Conservation (phyloP, 768 basidiomycete species). For the Ramaria sp. region DNA sequence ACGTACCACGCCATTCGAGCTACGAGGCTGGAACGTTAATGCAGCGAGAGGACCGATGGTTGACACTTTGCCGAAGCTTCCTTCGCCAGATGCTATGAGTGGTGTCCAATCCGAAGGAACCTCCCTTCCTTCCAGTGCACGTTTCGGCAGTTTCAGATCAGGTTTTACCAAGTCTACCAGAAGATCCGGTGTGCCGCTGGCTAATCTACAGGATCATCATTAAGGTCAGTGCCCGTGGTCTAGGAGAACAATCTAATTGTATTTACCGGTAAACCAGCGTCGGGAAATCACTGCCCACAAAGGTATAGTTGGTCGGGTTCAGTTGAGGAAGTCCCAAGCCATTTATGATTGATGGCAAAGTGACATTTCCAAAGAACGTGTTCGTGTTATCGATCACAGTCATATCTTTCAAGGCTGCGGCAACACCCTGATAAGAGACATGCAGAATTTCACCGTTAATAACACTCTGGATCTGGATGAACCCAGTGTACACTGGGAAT, state of each 20-base stretch:
- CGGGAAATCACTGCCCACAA: slow-evolving; percentile 31
- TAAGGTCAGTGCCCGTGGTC: background rate
- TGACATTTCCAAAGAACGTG: slow-evolving; percentile 32
- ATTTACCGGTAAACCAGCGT: slow-evolving; percentile 29
- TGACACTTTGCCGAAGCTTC: too few species aligned
- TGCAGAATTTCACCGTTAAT: slow-evolving; percentile 23
- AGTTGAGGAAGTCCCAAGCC: slow-evolving; percentile 30
- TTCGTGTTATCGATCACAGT: slow-evolving; percentile 43
- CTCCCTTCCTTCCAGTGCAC: slow-evolving; percentile 1
- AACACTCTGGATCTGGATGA: slow-evolving; percentile 26
- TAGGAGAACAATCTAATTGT: background rate
- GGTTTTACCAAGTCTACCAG: slow-evolving; percentile 38
- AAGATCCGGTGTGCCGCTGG: slow-evolving; percentile 39
- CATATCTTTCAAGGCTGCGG: slow-evolving; percentile 33
- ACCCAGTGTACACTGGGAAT: slow-evolving; percentile 52
- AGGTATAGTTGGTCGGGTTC: slow-evolving; percentile 35
- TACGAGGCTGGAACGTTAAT: background rate
- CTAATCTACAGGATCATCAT: slow-evolving; percentile 21
- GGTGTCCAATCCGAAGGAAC: slow-evolving; percentile 14
- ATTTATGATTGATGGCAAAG: slow-evolving; percentile 33
- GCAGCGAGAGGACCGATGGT: slow-evolving; percentile 11
- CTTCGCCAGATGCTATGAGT: slow-evolving; percentile 13
- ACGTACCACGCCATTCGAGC: too few species aligned
- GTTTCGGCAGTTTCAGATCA: slow-evolving; percentile 27
- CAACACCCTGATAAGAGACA: slow-evolving; percentile 38